Percentiles rank a stretch among this genome's conserved stretches.
phyloP scores from a whole-genome alignment of 208 protist species.

The Phytomonas francai region DNA sequence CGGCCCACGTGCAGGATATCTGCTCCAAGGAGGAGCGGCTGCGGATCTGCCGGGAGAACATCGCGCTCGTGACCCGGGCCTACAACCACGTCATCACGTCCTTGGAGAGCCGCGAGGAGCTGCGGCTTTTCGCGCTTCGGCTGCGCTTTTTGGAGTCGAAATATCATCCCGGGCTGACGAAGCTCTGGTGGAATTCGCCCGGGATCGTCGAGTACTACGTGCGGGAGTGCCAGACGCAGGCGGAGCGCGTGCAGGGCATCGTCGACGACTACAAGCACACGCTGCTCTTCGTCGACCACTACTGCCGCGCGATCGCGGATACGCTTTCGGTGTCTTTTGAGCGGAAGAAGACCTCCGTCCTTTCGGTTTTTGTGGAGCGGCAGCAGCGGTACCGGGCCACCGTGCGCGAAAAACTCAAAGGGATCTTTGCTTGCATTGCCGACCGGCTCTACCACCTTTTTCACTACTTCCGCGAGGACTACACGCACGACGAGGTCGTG shows the following conservation, averaged over 20 bases:
- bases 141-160: slow-evolving; percentile 90
- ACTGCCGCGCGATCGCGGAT: slow-evolving; percentile 88
- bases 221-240: slow-evolving; percentile 85
- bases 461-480: slow-evolving; percentile 91
- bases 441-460: slow-evolving; percentile 77
- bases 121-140: slow-evolving; percentile 91
- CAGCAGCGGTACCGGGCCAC: slow-evolving; percentile 76
- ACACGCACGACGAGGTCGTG: slow-evolving; percentile 58
- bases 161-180: slow-evolving; percentile 88
- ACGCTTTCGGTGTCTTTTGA: slow-evolving; percentile 92
- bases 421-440: slow-evolving; percentile 80
- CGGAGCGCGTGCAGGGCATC: slow-evolving; percentile 75
- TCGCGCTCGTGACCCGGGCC: slow-evolving; percentile 91
- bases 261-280: slow-evolving; percentile 93
- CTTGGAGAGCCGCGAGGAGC: slow-evolving; percentile 80
- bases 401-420: slow-evolving; percentile 68
- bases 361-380: slow-evolving; percentile 77
- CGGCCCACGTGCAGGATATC: slow-evolving; percentile 81
- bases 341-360: slow-evolving; percentile 91
- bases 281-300: slow-evolving; percentile 77
- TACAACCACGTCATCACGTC: slow-evolving; percentile 93
- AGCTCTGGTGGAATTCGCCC: slow-evolving; percentile 92
- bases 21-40: slow-evolving; percentile 86
- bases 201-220: slow-evolving; percentile 95
- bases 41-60: slow-evolving; percentile 94